Conservation (phyloP, 352 stramenopile genomes). For the Globisporangium echinulatum region DNA sequence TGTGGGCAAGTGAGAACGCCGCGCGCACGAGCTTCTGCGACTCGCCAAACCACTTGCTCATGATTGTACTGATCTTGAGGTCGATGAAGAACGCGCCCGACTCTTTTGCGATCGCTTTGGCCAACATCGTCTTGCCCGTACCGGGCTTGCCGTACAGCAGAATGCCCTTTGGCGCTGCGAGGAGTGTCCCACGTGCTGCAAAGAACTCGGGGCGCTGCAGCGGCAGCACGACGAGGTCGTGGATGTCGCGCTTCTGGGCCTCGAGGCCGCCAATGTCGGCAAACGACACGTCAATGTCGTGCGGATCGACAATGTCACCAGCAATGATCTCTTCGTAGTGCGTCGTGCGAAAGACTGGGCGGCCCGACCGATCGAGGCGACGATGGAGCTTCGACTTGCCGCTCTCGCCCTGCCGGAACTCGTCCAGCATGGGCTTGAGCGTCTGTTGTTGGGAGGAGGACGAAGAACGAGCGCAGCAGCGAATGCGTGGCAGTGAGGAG, state of each 20-base stretch:
- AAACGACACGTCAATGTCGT: slow-evolving; percentile 90
- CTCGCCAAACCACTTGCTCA: slow-evolving; percentile 89
- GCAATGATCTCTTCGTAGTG: slow-evolving; percentile 91
- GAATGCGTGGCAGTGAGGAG: neutral
- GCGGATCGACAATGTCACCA: slow-evolving; percentile 91
- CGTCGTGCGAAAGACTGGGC: slow-evolving; percentile 68
- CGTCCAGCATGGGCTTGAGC: slow-evolving; percentile 81
- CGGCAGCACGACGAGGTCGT: slow-evolving; percentile 93
- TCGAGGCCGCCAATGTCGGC: slow-evolving; percentile 95
- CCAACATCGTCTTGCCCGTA: slow-evolving; percentile 91
- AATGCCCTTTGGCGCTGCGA: slow-evolving; percentile 85
- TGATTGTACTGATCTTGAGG: slow-evolving; percentile 87
- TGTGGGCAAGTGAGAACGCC: slow-evolving; percentile 91
- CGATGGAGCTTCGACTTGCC: slow-evolving; percentile 70
- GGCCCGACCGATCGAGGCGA: slow-evolving; percentile 53
- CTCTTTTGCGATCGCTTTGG: slow-evolving; percentile 95
- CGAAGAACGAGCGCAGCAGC: neutral
- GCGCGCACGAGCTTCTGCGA: slow-evolving; percentile 93
- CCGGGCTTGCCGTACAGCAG: slow-evolving; percentile 77
- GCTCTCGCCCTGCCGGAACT: slow-evolving; percentile 54
- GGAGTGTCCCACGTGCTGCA: slow-evolving; percentile 70
- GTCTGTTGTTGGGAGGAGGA: slow-evolving; percentile 18
- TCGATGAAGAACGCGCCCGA: slow-evolving; percentile 87
- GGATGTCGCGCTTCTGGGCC: slow-evolving; percentile 93
- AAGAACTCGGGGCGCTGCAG: slow-evolving; percentile 92